Evolutionary conservation across 768 basidiomycete genomes (phyloP), one percentile per base, ranked within the genome.

Genomic region (Paxillus rubicundulus): DNA sequence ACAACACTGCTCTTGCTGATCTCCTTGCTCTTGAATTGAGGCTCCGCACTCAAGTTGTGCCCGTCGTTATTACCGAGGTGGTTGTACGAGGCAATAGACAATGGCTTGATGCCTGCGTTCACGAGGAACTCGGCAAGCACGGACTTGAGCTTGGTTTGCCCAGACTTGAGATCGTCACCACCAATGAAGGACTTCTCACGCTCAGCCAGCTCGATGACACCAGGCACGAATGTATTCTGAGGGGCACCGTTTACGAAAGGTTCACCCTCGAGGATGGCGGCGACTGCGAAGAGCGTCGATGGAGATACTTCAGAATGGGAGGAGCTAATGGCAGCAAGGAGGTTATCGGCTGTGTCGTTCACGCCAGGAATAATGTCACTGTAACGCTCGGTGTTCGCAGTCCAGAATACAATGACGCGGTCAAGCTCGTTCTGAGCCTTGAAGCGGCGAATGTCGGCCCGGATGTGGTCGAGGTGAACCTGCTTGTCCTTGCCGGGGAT

Each of bases 41-140:
- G 78, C 69, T 92, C 91, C 6, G 92, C 88, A 47, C 84, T 87
- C 66, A 99, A 75, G 74, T 96, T 97, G 69, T 84, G 83, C 9
- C 95, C 95, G 64, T 98, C 96, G 70, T 99, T 98, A 80, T 98
- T 98, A 14, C 96, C 96, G 50, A 99, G 85, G 70, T 98, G 96
- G 80, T 98, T 98, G 80, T 99, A 98, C 12, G 90, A 93, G 9
- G 96, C 90, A 65, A 99, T 98, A 54, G 90, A 91, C 67, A 95
- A 83, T 24, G 95, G 95, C 77, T 97, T 97, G 80, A 98, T 98
- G 54, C 95, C 95, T 2, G 95, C 94, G 69, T 97, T 97, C 69
- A 98, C 96, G 60, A 98, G 84, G 84, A 97, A 98, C 77, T 99
- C 96, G 49, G 94, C 94, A 49, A 98, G 79, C 49, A 98, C 96